Base-by-base conservation (phyloP, 1,284 basidiomycete species). In the Ustilago curta region DNA sequence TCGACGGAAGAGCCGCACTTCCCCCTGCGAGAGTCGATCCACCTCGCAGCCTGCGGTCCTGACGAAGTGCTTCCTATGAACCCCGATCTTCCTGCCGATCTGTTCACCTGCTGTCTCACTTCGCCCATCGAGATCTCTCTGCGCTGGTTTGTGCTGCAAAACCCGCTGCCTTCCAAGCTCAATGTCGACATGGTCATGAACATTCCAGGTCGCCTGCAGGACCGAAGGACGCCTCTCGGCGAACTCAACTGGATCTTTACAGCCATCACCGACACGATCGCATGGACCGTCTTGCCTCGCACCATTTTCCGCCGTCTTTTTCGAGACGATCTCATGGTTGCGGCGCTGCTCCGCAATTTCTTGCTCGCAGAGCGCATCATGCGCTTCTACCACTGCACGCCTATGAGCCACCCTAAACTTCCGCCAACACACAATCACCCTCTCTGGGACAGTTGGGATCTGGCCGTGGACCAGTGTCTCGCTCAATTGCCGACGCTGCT, bases 221-320 rank as follows among this genome's bases (percentile, higher is more conserved):
- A 99, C 83, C 89, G 96, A 35, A 89, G 95, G 25, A 98, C 97
- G 3, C 96, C 96, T 0, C 88, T 99, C 2, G 96, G 96, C 56
- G 96, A 99, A 86, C 90, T 99, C 29, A 97, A 97, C 85, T 99
- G 97, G 96, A 98, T 99, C 78, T 98, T 99, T 86, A 98, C 94
- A 2, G 94, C 96, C 43, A 94, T 99, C 73, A 99, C 96, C 18
- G 96, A 99, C 86, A 98, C 96, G 8, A 98, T 99, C 73, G 97
- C 97, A 14, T 99, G 97, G 96, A 95, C 95, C 12, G 94, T 94
- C 0, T 95, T 99, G 82, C 93, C 95, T 21, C 90, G 92, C 54
- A 93, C 96, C 55, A 90, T 95, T 12, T 99, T 99, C 86, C 95
- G 94, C 45, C 90, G 94, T 40, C 87, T 99, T 32, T 99, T 98